phyloP scores from a whole-genome alignment of 148 eudicot genomes.

The Gaultheria prostrata region DNA sequence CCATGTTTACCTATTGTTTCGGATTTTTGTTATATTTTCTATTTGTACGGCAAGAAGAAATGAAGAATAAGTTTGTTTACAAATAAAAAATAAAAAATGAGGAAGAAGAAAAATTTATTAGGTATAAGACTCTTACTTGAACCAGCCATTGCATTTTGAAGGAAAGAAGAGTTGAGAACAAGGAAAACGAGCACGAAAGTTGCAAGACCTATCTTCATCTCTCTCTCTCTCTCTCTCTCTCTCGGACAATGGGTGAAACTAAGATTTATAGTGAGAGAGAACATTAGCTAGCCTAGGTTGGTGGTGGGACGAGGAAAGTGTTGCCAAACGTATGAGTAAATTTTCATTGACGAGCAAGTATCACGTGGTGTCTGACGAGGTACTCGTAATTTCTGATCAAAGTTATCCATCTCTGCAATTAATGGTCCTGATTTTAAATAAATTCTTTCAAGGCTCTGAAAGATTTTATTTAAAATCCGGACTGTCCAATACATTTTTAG shows the following conservation, averaged over 20 bases:
- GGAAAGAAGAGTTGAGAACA: constrained; percentile 26
- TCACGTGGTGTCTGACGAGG: no score
- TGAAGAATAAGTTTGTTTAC: background rate
- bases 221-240: constrained; percentile 11
- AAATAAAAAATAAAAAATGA: no score
- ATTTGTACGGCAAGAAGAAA: background rate
- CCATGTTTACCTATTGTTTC: no score
- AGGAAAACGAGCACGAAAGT: constrained; percentile 25
- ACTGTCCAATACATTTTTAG: no score
- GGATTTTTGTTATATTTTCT: background rate
- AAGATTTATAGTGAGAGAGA: background rate
- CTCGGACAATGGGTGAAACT: background rate
- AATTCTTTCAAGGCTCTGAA: no score
- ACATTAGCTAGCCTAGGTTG: background rate
- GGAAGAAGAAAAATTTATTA: background rate
- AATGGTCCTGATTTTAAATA: no score
- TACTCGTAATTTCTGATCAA: no score
- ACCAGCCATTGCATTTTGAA: constrained; percentile 26
- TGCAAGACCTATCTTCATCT: constrained; percentile 35
- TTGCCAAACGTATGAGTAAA: background rate
- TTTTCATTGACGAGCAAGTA: no score
- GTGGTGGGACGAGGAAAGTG: background rate
- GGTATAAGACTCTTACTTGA: background rate
- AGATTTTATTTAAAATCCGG: no score
- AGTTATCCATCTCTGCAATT: no score